phyloP scores from a whole-genome alignment of 805 yeast species.

The Ogataea parapolymorpha region DNA sequence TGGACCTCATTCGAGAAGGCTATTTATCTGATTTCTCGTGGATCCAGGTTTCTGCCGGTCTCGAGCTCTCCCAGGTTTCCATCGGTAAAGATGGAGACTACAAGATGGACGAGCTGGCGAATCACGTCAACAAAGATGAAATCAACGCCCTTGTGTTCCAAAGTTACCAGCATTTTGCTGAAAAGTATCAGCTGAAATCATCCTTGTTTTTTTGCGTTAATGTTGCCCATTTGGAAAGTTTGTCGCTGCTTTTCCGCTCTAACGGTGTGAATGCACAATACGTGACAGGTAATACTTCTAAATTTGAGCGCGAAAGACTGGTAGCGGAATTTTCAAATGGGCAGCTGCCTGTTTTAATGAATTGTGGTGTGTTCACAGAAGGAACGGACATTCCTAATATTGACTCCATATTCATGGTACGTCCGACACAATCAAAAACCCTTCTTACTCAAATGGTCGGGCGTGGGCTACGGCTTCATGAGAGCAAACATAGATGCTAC shows the following conservation, averaged over 20 bases:
- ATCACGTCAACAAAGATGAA: slow-evolving; percentile 50
- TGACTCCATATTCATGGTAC: slow-evolving; percentile 71
- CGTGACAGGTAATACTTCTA: slow-evolving; percentile 65
- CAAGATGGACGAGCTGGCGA: slow-evolving; percentile 46
- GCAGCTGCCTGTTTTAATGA: slow-evolving; percentile 66
- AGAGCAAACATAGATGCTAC: slow-evolving; percentile 63
- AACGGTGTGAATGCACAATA: slow-evolving; percentile 67
- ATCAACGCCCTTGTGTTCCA: slow-evolving; percentile 54
- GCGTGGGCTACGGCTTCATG: slow-evolving; percentile 69
- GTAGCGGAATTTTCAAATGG: slow-evolving; percentile 61
- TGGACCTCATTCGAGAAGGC: slow-evolving; percentile 62
- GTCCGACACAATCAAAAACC: slow-evolving; percentile 77
- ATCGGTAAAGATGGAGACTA: slow-evolving; percentile 48
- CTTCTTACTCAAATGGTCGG: slow-evolving; percentile 87
- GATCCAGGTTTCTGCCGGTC: slow-evolving; percentile 48
- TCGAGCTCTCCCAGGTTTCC: slow-evolving; percentile 26
- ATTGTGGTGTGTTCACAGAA: slow-evolving; percentile 89
- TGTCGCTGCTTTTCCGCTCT: slow-evolving; percentile 50
- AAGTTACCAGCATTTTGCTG: slow-evolving; percentile 46
- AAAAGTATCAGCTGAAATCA: slow-evolving; percentile 46
- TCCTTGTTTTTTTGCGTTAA: slow-evolving; percentile 79
- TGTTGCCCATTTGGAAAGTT: slow-evolving; percentile 56
- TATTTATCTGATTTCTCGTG: slow-evolving; percentile 71
- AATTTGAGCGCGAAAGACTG: slow-evolving; percentile 46
- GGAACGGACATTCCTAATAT: slow-evolving; percentile 93